Percentiles rank a stretch among this genome's conserved stretches.
phyloP scores from a whole-genome alignment of 2,329 filamentous ascomycete species.

The Ceratocystis colombiana region DNA sequence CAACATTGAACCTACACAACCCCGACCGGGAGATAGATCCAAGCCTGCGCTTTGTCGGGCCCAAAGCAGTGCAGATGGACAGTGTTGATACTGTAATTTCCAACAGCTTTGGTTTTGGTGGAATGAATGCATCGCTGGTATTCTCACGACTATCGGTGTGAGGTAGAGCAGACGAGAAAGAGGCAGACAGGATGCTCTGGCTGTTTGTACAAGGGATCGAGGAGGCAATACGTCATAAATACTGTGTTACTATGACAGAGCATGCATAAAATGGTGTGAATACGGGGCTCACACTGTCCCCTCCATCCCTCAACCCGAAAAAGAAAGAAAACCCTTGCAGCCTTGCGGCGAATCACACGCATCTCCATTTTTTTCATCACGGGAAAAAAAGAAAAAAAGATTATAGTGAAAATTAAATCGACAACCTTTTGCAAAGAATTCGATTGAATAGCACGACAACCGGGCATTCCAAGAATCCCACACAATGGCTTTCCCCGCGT shows the following conservation, averaged over 20 bases:
- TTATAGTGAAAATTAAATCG: background rate
- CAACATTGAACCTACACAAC: conserved; percentile 70
- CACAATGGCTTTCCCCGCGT: conserved; percentile 12
- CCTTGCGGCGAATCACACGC: conserved; percentile 15
- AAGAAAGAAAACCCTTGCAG: conserved; percentile 23
- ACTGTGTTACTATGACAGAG: background rate
- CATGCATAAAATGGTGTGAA: background rate
- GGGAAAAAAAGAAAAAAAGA: background rate
- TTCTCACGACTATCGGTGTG: conserved; percentile 41
- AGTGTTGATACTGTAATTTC: conserved; percentile 64
- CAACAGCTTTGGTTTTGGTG: conserved; percentile 97
- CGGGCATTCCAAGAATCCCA: background rate
- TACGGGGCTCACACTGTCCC: conserved; percentile 9
- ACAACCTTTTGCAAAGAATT: background rate
- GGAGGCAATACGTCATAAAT: background rate
- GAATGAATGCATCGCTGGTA: conserved; percentile 84
- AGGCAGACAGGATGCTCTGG: background rate
- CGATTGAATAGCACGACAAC: background rate
- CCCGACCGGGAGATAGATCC: conserved; percentile 49
- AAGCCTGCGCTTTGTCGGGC: conserved; percentile 76
- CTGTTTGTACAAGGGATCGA: background rate
- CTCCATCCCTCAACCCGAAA: conserved; percentile 15
- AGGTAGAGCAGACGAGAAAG: background rate
- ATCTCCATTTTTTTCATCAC: conserved; percentile 10
- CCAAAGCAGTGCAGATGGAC: conserved; percentile 55